These are phyloP conservation scores for Coemansia sp. DNA, from an alignment of 192 early-diverging fungal species.

Conservation along the genomic window DNA sequence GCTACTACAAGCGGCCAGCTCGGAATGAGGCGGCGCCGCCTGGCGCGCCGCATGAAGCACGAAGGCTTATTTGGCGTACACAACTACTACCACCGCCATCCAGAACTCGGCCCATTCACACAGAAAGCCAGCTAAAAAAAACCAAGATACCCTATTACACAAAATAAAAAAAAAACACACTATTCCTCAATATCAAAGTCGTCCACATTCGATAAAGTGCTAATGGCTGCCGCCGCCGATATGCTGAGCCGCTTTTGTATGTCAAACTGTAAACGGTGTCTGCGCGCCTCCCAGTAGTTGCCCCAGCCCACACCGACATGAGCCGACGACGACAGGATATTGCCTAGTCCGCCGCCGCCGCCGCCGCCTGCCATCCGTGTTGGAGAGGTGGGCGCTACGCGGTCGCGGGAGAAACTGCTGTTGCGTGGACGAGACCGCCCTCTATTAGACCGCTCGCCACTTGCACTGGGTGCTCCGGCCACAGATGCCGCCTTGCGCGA, in stretches of 20 bases:
- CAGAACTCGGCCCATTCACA: conserved; percentile 3
- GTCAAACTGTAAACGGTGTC: conserved; percentile 39
- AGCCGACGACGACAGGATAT: conserved; percentile 31
- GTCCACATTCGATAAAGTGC: background rate
- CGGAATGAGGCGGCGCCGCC: background rate
- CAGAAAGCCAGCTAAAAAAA: background rate
- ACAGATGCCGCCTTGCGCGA: conserved; percentile 44
- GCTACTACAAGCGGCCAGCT: background rate
- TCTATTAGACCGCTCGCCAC: background rate
- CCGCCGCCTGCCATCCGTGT: too few relatives aligned
- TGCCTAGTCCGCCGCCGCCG: conserved; percentile 10
- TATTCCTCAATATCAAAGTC: conserved; percentile 11
- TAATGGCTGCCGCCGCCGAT: background rate
- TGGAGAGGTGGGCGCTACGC: background rate
- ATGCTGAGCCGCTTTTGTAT: conserved; percentile 35
- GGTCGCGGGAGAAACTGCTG: conserved; percentile 41
- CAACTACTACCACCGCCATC: conserved; percentile 16
- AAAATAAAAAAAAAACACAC: background rate
- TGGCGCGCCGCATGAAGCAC: conserved; percentile 4
- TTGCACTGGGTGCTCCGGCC: conserved; percentile 19
- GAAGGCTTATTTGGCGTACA: conserved; percentile 10
- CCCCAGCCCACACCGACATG: conserved; percentile 54
- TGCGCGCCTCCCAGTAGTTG: conserved; percentile 50
- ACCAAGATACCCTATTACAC: too few relatives aligned
- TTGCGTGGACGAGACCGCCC: conserved; percentile 19